Conservation (phyloP, 306 rosid species). For the Quillaja saponaria region DNA sequence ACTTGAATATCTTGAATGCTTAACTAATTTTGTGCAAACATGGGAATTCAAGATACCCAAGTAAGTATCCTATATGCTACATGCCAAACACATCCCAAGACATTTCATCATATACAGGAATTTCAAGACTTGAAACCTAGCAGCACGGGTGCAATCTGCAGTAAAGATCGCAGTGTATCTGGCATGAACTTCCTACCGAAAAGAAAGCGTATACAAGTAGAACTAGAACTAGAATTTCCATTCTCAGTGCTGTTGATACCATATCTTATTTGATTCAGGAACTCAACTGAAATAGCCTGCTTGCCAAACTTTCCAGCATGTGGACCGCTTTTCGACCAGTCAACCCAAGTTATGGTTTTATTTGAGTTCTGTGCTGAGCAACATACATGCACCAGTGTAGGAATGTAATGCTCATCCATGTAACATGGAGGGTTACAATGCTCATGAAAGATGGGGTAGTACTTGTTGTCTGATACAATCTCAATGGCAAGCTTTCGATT, state of each 20-base stretch:
- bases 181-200: conserved; percentile 50
- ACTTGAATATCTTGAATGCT: no score
- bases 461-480: conserved; percentile 43
- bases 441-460: conserved; percentile 40
- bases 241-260: conserved; percentile 36
- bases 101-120: neutral
- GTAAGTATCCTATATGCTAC: no score
- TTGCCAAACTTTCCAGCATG: conserved; percentile 52
- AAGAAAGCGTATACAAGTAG: conserved; percentile 35
- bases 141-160: conserved; percentile 31
- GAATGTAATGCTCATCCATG: conserved; percentile 58
- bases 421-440: conserved; percentile 55
- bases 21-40: no score
- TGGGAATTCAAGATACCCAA: no score
- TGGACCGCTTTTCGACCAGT: conserved; percentile 56
- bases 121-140: conserved; percentile 8
- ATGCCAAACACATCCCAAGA: no score
- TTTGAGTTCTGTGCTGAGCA: conserved; percentile 40
- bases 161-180: conserved; percentile 38
- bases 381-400: conserved; percentile 42
- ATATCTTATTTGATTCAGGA: conserved; percentile 39
- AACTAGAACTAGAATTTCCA: neutral
- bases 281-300: conserved; percentile 30
- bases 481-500: conserved; percentile 37
- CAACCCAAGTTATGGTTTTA: conserved; percentile 58